Base-by-base conservation (phyloP, 2,329 filamentous ascomycete species). In the Phialophora expanda region DNA sequence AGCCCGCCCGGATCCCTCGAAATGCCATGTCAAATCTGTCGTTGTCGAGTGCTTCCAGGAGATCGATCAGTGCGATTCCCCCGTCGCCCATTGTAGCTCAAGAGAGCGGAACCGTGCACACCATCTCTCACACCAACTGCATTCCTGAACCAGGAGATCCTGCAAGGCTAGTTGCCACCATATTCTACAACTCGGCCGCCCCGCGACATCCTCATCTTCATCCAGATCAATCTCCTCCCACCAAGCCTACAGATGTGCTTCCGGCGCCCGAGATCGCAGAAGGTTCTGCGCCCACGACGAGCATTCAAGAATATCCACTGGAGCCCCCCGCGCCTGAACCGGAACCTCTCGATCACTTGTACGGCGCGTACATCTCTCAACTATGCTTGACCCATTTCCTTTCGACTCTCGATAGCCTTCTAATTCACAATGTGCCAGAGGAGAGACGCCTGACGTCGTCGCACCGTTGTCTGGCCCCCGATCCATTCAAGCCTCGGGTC, bases 301-400 rank as follows among this genome's bases (percentile, higher is more conserved):
- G 83, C 66, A 78, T 85, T 46, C 78, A 79, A 62, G 82, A 83
- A 69, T 82, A 84, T 68, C 84, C 84, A 2, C 82, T 84, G 50
- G 83, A 86, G 71, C 84, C 84, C 1, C 82, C 83, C 1, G 81
- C 81, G 17, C 83, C 81, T 0, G 84, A 84, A 65, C 83, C 83
- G 5, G 82, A 84, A 64, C 82, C 83, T 26, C 76, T 85, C 46
- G 84, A 86, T 71, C 83, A 85, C 72, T 76, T 85, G 20, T 85
- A 85, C 71, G 84, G 84, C 9, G 80, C 79, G 11, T 85, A 82
- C 69, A 79, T 86, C 54, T 84, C 81, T 62, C 83, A 85, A 74
- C 75, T 84, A 69, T 86, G 84, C 73, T 76, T 85, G 66, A 84
- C 83, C 34, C 83, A 85, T 71, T 86, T 86, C 76, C 78, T 84